Conservation (phyloP, 2,329 filamentous ascomycete genomes). For the Neopestalotiopsis sp. region DNA sequence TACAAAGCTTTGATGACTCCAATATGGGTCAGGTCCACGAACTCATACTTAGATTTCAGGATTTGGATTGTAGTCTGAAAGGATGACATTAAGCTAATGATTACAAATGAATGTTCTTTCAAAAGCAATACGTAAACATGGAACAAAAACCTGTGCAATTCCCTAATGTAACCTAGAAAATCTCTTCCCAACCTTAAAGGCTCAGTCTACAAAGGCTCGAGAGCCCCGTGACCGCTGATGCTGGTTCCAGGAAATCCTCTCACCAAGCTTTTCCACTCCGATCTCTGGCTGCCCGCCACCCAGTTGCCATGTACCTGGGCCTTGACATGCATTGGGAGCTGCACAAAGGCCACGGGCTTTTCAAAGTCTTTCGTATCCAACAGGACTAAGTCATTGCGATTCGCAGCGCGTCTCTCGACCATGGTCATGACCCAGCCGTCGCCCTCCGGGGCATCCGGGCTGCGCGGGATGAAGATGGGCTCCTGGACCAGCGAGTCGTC, state of each 20-base stretch:
- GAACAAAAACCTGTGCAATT: no score
- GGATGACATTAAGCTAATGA: neutral
- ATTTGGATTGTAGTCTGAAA: neutral
- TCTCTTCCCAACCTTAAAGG: no score
- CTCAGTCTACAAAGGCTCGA: neutral
- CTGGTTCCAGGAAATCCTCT: neutral
- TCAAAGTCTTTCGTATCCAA: neutral
- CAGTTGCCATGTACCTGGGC: neutral
- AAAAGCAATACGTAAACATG: no score
- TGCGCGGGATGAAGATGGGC: neutral
- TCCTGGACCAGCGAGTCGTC: slow-evolving; percentile 5
- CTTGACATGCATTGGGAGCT: slow-evolving; percentile 7
- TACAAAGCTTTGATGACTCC: slow-evolving; percentile 4
- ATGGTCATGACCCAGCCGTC: slow-evolving; percentile 9
- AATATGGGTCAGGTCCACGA: slow-evolving; percentile 16
- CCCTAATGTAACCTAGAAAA: no score
- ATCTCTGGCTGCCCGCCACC: neutral
- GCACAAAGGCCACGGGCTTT: slow-evolving; percentile 4
- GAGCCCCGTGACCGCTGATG: neutral
- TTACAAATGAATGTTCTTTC: no score
- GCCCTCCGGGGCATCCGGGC: neutral
- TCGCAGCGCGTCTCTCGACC: neutral
- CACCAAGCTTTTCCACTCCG: neutral
- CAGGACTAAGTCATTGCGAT: neutral
- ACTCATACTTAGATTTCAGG: slow-evolving; percentile 1